Evolutionary conservation across 2,329 filamentous ascomycete species (phyloP).

Genomic region (Fusarium stilboides): DNA sequence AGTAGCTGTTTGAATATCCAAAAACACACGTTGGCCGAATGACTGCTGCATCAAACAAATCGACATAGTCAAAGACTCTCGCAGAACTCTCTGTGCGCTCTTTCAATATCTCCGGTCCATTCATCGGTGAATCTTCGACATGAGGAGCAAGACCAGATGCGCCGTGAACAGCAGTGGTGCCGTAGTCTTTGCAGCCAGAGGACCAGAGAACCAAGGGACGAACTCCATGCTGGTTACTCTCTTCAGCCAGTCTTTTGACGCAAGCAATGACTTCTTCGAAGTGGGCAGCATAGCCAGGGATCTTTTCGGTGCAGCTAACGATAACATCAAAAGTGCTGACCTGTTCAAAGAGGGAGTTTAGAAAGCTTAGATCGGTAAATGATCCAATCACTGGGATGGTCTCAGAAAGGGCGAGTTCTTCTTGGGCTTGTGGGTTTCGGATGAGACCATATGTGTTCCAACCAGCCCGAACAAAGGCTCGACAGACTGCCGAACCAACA

Average conservation of each 20-base stretch:
- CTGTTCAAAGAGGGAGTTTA: slow-evolving; percentile 47
- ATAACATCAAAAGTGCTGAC: slow-evolving; percentile 58
- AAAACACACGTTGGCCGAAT: slow-evolving; percentile 64
- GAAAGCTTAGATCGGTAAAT: slow-evolving; percentile 53
- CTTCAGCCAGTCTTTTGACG: slow-evolving; percentile 53
- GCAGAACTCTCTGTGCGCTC: slow-evolving; percentile 54
- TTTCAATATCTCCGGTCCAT: slow-evolving; percentile 47
- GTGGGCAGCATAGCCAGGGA: slow-evolving; percentile 58
- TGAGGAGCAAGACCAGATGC: slow-evolving; percentile 57
- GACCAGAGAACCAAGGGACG: slow-evolving; percentile 62
- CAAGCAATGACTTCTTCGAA: slow-evolving; percentile 56
- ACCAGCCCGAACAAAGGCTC: slow-evolving; percentile 62
- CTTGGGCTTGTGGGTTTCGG: slow-evolving; percentile 52
- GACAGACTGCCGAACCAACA: slow-evolving; percentile 62
- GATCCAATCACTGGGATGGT: slow-evolving; percentile 60
- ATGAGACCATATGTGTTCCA: slow-evolving; percentile 63
- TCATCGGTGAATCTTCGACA: slow-evolving; percentile 59
- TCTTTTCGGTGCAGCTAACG: slow-evolving; percentile 60
- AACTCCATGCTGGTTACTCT: slow-evolving; percentile 53
- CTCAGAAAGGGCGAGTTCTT: slow-evolving; percentile 54
- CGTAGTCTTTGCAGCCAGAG: slow-evolving; percentile 68
- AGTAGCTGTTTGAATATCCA: slow-evolving; percentile 63
- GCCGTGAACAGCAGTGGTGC: slow-evolving; percentile 55
- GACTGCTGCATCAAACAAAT: slow-evolving; percentile 61
- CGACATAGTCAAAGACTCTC: slow-evolving; percentile 53